These are phyloP conservation scores for Lichtheimia ornata DNA, from an alignment of 371 early-diverging fungal species.

Conservation along the genomic window DNA sequence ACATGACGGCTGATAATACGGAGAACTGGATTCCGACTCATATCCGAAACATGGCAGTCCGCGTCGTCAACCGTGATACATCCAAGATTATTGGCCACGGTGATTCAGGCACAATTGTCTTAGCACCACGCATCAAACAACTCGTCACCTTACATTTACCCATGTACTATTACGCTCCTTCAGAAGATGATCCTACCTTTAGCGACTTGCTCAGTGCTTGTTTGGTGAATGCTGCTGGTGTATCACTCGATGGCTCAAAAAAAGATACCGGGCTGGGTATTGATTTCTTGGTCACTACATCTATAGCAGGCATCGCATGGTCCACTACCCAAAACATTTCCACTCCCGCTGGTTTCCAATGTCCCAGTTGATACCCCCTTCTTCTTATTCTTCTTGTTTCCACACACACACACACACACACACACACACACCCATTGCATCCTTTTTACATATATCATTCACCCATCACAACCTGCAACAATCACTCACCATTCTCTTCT, in stretches of 20 bases:
- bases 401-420: too few relatives aligned
- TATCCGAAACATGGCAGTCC: slow-evolving; percentile 16
- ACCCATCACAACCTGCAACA: too few relatives aligned
- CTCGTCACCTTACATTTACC: slow-evolving; percentile 13
- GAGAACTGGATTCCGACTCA: slow-evolving; percentile 30
- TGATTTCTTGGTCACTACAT: slow-evolving; percentile 26
- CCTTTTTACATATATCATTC: too few relatives aligned
- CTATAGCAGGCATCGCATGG: slow-evolving; percentile 43
- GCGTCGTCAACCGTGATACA: slow-evolving; percentile 18
- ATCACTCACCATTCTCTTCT: too few relatives aligned
- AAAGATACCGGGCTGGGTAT: slow-evolving; percentile 16
- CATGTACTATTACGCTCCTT: slow-evolving; percentile 20
- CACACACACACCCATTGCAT: too few relatives aligned
- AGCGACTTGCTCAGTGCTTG: slow-evolving; percentile 40
- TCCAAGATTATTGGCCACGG: slow-evolving; percentile 18
- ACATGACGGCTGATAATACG: slow-evolving; percentile 24
- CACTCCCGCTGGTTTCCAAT: slow-evolving; percentile 14
- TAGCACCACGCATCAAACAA: slow-evolving; percentile 7
- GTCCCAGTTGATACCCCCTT: slow-evolving; percentile 5
- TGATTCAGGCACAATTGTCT: slow-evolving; percentile 11
- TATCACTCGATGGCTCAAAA: neutral
- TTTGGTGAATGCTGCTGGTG: neutral
- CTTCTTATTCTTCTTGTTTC: too few relatives aligned
- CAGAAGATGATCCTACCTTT: slow-evolving; percentile 32
- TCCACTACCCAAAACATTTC: slow-evolving; percentile 19